Evolutionary conservation across 2,329 filamentous ascomycete genomes (phyloP).

Genomic region (Albifimbria verrucaria): DNA sequence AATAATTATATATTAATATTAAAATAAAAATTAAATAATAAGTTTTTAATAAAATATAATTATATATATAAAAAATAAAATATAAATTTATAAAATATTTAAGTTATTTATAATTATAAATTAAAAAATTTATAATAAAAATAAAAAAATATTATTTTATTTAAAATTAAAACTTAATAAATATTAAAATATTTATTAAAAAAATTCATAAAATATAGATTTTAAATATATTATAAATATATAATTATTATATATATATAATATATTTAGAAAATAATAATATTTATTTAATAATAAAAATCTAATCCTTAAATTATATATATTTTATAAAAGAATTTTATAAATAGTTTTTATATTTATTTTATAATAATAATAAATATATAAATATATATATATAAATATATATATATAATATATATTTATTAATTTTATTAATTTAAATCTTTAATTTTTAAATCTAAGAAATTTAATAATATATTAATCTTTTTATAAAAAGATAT

Average conservation of each 20-base stretch:
- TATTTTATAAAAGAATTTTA: constrained; percentile 3
- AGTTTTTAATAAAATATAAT: too few relatives aligned
- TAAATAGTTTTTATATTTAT: not conserved
- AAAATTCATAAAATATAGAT: constrained; percentile 1
- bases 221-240: not conserved
- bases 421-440: not conserved
- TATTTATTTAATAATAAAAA: constrained; percentile 2
- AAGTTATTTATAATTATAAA: too few relatives aligned
- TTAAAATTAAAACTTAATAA: not conserved
- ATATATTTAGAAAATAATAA: too few relatives aligned
- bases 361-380: not conserved
- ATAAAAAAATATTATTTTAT: not conserved
- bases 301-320: not conserved
- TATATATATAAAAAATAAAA: too few relatives aligned
- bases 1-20: not conserved
- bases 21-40: too few relatives aligned
- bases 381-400: not conserved
- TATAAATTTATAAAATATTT: too few relatives aligned
- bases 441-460: not conserved
- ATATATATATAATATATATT: too few relatives aligned
- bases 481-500: not conserved
- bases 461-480: not conserved
- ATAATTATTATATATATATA: constrained; percentile 1
- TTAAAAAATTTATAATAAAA: constrained; percentile 2
- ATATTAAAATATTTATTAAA: constrained; percentile 3